These are phyloP conservation scores for Nevesoporus exiguus DNA, from an alignment of 768 basidiomycete species.

Conservation along the genomic window DNA sequence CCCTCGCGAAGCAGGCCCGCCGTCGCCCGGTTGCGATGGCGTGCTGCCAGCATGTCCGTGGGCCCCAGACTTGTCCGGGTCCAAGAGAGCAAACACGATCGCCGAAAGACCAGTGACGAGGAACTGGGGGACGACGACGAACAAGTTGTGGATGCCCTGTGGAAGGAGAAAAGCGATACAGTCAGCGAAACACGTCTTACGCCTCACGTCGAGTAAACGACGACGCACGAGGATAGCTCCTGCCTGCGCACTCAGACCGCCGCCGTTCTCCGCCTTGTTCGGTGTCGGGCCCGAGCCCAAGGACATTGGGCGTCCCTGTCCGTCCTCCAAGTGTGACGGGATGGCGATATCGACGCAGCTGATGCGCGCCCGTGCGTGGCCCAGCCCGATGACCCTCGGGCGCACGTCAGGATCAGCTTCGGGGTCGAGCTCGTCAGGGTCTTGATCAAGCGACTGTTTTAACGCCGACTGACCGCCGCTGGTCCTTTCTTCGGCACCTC, in stretches of 20 bases:
- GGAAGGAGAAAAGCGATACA: background rate
- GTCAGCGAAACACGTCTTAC: background rate
- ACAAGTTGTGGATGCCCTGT: conserved; percentile 94
- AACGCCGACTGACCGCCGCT: background rate
- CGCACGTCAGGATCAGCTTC: conserved; percentile 8
- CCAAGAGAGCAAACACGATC: conserved; percentile 82
- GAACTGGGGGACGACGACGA: conserved; percentile 92
- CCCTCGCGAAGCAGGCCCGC: background rate
- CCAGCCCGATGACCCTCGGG: conserved; percentile 30
- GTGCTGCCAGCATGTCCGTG: conserved; percentile 17
- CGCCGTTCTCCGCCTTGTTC: conserved; percentile 9
- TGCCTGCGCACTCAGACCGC: conserved; percentile 70
- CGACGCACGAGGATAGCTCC: conserved; percentile 77
- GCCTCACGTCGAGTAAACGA: background rate
- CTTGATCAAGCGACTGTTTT: conserved; percentile 2
- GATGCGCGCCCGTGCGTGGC: conserved; percentile 46
- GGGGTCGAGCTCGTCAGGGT: background rate
- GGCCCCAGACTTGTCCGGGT: conserved; percentile 51
- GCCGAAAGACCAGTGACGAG: conserved; percentile 84
- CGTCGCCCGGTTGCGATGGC: background rate
- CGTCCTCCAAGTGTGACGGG: conserved; percentile 15
- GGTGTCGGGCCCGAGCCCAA: background rate
- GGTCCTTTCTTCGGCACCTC: background rate
- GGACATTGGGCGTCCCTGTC: conserved; percentile 10
- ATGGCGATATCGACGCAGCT: conserved; percentile 43